Evolutionary conservation across 805 yeast species (phyloP), one percentile per base, ranked within the genome.

Genomic region (Pichia insulana): DNA sequence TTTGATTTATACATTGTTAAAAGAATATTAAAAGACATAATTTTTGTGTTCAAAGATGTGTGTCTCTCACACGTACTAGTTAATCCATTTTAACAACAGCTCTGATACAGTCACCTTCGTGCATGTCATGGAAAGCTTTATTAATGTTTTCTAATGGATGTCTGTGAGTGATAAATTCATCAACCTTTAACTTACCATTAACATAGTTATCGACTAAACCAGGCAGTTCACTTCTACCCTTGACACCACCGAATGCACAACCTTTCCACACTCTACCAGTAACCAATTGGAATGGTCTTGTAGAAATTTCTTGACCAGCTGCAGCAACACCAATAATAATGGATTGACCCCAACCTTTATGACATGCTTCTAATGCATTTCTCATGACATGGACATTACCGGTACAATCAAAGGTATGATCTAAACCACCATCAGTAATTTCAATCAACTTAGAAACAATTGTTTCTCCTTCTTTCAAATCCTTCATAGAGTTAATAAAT

Each of bases 201-300:
- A 84, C 65, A 67, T 90, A 90, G 62, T 83, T 89, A 45, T 86
- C 81, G 44, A 92, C 95, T 45, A 89, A 73, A 17, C 79, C 86
- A 39, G 95, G 97, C 71, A 92, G 76, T 70, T 92, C 96, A 33
- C 96, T 62, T 71, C 97, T 83, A 61, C 98, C 97, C 70, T 92
- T 92, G 60, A 92, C 88, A 64, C 97, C 98, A 58, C 99, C 99
- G 56, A 87, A 92, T n/a, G 99, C 99, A 59, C 95, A 86, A 56
- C 99, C 99, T 65, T 78, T 84, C 97, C 98, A 90, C 41, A 85
- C 95, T 69, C 98, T 82, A 55, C 99, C 99, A 34, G 97, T 92
- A 51, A 92, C 97, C 65, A 92, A 78, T 72, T 90, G 97, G 85
- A 92, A 92, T 48, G 99, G 98, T 68, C 97, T 80, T 37, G 97